These are phyloP conservation scores for Yamadazyma friedrichii DNA, from an alignment of 1,139 yeast genomes.

Conservation along the genomic window DNA sequence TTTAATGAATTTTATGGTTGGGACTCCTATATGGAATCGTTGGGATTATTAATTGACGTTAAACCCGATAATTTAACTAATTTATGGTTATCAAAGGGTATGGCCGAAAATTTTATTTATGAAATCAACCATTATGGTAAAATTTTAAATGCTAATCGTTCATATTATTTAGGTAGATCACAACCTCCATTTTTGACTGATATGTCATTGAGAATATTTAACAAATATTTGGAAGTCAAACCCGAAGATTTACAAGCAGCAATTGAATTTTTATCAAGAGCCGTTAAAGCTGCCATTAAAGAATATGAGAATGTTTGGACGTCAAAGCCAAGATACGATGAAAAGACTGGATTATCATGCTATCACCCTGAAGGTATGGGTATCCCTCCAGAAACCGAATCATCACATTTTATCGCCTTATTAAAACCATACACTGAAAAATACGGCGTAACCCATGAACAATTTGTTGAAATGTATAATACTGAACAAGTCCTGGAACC, in stretches of 20 bases:
- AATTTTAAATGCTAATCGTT: slow-evolving; percentile 89
- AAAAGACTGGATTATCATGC: slow-evolving; percentile 78
- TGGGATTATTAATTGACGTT: slow-evolving; percentile 75
- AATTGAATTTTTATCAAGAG: slow-evolving; percentile 58
- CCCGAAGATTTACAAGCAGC: slow-evolving; percentile 41
- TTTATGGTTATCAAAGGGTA: slow-evolving; percentile 69
- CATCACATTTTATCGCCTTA: slow-evolving; percentile 79
- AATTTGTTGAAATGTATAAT: slow-evolving; percentile 72
- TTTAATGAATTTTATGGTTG: slow-evolving; percentile 96
- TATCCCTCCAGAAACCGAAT: slow-evolving; percentile 95
- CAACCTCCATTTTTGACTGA: slow-evolving; percentile 99
- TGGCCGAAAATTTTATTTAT: slow-evolving; percentile 90
- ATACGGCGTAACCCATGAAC: slow-evolving; percentile 58
- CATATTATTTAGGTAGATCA: slow-evolving; percentile 87
- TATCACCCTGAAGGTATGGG: slow-evolving; percentile 91
- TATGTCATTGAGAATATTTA: slow-evolving; percentile 74
- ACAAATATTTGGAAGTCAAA: slow-evolving; percentile 48
- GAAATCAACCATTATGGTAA: slow-evolving; percentile 91
- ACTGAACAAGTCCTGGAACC: slow-evolving; percentile 68
- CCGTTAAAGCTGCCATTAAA: slow-evolving; percentile 77
- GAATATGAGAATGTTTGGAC: slow-evolving; percentile 87
- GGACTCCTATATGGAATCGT: slow-evolving; percentile 93
- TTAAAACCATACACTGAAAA: slow-evolving; percentile 69
- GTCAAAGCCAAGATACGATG: slow-evolving; percentile 69
- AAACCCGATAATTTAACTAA: slow-evolving; percentile 44